These are phyloP conservation scores for Scheffersomyces illinoinensis DNA, from an alignment of 1,139 yeast genomes.

Conservation along the genomic window DNA sequence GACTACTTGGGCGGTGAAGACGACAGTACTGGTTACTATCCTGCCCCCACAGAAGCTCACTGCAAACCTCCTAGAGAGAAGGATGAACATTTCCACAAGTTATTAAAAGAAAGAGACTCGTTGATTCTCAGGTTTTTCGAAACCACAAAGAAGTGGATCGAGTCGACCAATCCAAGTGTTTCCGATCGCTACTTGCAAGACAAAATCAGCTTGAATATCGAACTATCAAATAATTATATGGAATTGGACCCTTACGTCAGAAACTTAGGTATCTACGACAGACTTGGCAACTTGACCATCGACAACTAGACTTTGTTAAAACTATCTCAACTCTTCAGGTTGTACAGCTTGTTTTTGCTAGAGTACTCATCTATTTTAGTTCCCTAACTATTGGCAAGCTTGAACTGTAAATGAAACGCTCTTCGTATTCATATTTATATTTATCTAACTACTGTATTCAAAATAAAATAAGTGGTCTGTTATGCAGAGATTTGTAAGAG, in stretches of 20 bases:
- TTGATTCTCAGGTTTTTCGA: conserved; percentile 32
- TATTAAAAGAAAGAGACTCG: conserved; percentile 35
- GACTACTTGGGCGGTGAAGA: conserved; percentile 43
- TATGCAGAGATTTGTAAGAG: too few species aligned
- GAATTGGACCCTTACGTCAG: conserved; percentile 43
- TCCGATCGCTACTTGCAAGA: conserved; percentile 42
- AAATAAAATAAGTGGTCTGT: not conserved
- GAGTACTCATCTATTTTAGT: not conserved
- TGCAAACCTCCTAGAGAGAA: conserved; percentile 28
- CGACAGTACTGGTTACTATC: conserved; percentile 26
- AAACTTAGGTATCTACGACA: conserved; percentile 39
- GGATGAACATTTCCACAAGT: conserved; percentile 28
- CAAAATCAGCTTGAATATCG: conserved; percentile 31
- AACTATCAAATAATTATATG: conserved; percentile 35
- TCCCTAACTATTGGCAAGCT: not conserved
- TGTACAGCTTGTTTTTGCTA: not conserved
- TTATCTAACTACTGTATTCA: not conserved
- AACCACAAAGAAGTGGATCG: conserved; percentile 43
- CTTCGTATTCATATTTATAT: conserved; percentile 2
- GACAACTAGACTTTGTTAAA: conserved; percentile 4
- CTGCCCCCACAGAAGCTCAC: conserved; percentile 31
- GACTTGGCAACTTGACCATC: conserved; percentile 26
- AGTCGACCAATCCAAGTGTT: conserved; percentile 40
- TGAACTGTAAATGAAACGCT: not conserved
- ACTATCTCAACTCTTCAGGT: not conserved